Evolutionary conservation across 371 early-diverging fungal genomes (phyloP).

Genomic region (Apophysomyces ossiformis): DNA sequence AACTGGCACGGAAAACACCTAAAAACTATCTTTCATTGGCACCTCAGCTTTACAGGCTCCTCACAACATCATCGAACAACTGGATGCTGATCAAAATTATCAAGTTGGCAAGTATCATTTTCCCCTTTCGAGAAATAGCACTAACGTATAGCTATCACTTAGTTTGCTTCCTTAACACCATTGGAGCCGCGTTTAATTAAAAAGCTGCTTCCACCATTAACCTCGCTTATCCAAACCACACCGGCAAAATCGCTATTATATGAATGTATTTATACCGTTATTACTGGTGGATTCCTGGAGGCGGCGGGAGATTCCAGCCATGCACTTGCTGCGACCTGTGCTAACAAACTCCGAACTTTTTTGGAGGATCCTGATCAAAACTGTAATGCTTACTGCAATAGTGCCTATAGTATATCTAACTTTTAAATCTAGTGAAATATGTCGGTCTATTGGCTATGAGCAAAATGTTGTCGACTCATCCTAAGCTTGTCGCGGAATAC

Average conservation of each 20-base stretch:
- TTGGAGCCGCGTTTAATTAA: conserved; percentile 92
- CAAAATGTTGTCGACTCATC: conserved; percentile 79
- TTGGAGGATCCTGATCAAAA: conserved; percentile 93
- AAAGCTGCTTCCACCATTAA: conserved; percentile 86
- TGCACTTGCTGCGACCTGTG: conserved; percentile 84
- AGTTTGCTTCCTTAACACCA: conserved; percentile 93
- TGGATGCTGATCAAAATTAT: conserved; percentile 99
- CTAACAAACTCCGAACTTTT: conserved; percentile 84
- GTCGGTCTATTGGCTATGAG: conserved; percentile 88
- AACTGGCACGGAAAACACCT: conserved; percentile 90
- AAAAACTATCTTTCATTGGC: conserved; percentile 91
- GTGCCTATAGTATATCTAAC: not conserved
- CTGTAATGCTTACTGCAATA: conserved; percentile 51
- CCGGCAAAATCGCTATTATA: conserved; percentile 93
- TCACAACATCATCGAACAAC: conserved; percentile 90
- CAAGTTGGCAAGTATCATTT: conserved; percentile 72
- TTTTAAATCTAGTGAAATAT: conserved; percentile 74
- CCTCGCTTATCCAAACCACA: conserved; percentile 85
- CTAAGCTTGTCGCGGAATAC: conserved; percentile 84
- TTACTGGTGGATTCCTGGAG: conserved; percentile 86
- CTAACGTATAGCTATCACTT: not conserved
- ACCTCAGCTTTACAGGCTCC: conserved; percentile 88
- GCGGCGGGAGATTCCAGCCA: conserved; percentile 65
- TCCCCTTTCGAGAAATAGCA: not conserved
- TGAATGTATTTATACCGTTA: conserved; percentile 94